A percentile compares a stretch with the other conserved stretches of the same genome.
These are phyloP conservation scores for Phytophthora hibernalis DNA, from an alignment of 352 stramenopile species.

Conservation along the genomic window DNA sequence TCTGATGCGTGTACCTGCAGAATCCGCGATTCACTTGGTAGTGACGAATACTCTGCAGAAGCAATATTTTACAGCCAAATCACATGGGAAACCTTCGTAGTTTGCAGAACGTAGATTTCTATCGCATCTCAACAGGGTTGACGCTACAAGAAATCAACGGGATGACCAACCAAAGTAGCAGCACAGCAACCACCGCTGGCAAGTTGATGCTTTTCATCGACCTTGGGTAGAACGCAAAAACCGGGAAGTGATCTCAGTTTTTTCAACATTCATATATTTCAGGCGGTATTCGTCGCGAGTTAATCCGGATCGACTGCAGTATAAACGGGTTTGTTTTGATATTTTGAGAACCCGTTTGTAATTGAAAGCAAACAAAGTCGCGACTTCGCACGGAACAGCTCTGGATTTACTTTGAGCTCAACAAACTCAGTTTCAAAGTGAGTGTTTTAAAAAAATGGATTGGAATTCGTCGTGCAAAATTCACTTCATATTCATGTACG, in stretches of 20 bases:
- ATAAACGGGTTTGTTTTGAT: no score
- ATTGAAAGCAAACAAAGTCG: no score
- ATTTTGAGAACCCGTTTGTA: no score
- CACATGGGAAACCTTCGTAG: not conserved
- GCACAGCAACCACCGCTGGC: not conserved
- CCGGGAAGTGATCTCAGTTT: not conserved
- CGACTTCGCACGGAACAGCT: no score
- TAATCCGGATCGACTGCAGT: no score
- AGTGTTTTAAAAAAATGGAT: no score
- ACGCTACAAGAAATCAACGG: not conserved
- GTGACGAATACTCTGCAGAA: not conserved
- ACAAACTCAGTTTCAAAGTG: no score
- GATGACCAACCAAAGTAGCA: not conserved
- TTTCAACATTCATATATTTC: not conserved
- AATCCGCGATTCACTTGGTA: not conserved
- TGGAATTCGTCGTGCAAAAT: no score
- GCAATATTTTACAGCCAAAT: not conserved
- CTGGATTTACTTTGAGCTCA: no score
- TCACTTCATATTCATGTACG: no score
- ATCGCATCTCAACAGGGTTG: not conserved
- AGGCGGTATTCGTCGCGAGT: no score
- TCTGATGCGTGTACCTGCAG: not conserved
- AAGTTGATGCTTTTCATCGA: not conserved
- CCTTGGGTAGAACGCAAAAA: not conserved
- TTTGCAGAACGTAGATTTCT: not conserved